phyloP scores from a whole-genome alignment of 176 grass and related monocot species.

The Triticum urartu region DNA sequence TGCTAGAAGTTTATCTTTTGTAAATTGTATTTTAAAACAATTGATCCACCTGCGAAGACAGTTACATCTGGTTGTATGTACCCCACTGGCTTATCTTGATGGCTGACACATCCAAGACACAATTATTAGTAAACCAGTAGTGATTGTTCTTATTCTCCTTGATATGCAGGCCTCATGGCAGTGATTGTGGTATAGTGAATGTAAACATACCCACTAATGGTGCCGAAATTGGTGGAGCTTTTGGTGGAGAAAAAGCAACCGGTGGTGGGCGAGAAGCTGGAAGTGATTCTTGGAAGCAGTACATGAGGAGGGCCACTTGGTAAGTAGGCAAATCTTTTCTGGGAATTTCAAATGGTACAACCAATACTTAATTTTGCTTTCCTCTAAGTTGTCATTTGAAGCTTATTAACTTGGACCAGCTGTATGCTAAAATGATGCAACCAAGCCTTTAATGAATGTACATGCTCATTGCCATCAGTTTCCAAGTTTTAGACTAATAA shows the following conservation, averaged over 20 bases:
- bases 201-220: slow-evolving; percentile 99
- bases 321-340: slow-evolving; percentile 43
- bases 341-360: background rate
- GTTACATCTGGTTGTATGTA: background rate
- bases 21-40: background rate
- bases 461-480: background rate
- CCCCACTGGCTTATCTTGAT: no score
- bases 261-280: slow-evolving; percentile 95
- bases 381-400: background rate
- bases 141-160: slow-evolving; percentile 30
- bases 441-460: background rate
- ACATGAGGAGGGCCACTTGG: slow-evolving; percentile 95
- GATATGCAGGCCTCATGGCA: slow-evolving; percentile 75
- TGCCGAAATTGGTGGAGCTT: slow-evolving; percentile 97
- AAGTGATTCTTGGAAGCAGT: slow-evolving; percentile 99
- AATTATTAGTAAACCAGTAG: background rate
- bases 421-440: background rate
- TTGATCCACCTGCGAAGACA: background rate
- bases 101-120: no score
- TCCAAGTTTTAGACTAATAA: background rate
- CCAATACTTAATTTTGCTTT: background rate
- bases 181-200: slow-evolving; percentile 97
- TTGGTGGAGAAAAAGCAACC: slow-evolving; percentile 98
- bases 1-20: background rate
- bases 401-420: background rate